Conservation (phyloP, 2,329 filamentous ascomycete genomes). For the Plenodomus lindquistii region DNA sequence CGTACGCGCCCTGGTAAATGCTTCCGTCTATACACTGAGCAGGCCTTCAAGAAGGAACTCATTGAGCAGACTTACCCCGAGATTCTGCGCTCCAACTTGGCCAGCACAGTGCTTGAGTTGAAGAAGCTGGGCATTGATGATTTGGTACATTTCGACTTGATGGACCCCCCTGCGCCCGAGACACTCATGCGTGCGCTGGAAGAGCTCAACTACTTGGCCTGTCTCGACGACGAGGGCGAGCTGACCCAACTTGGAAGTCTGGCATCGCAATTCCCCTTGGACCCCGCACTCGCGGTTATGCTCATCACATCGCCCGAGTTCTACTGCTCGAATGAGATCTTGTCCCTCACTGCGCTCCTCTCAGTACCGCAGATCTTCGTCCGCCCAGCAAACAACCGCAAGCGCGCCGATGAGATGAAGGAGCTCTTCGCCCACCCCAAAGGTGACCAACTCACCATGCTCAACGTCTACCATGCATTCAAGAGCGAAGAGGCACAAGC, state of each 20-base stretch:
- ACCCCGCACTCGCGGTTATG: slow-evolving; percentile 95
- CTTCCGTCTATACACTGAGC: slow-evolving; percentile 94
- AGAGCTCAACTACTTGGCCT: slow-evolving; percentile 96
- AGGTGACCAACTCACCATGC: slow-evolving; percentile 91
- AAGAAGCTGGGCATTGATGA: slow-evolving; percentile 97
- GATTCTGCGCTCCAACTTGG: slow-evolving; percentile 89
- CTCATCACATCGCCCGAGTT: slow-evolving; percentile 96
- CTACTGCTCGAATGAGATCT: slow-evolving; percentile 97
- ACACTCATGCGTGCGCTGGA: slow-evolving; percentile 97
- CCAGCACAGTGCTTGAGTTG: slow-evolving; percentile 91
- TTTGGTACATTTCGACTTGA: slow-evolving; percentile 96
- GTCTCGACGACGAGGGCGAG: slow-evolving; percentile 94
- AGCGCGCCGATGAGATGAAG: slow-evolving; percentile 98
- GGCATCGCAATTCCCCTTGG: slow-evolving; percentile 93
- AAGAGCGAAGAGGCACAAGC: slow-evolving; percentile 72
- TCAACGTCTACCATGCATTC: slow-evolving; percentile 98
- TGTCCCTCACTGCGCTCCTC: slow-evolving; percentile 90
- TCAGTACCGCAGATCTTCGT: slow-evolving; percentile 95
- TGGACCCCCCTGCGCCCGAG: slow-evolving; percentile 97
- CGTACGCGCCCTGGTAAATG: slow-evolving; percentile 98
- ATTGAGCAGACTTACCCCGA: slow-evolving; percentile 98
- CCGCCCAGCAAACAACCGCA: slow-evolving; percentile 80
- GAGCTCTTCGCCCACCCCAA: slow-evolving; percentile 87
- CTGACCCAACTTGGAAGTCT: slow-evolving; percentile 82
- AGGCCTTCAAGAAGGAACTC: slow-evolving; percentile 94